Percentiles rank a stretch among this genome's conserved stretches.
These are phyloP conservation scores for Plantago elongata DNA, from an alignment of 257 asterid genomes.

Conservation along the genomic window DNA sequence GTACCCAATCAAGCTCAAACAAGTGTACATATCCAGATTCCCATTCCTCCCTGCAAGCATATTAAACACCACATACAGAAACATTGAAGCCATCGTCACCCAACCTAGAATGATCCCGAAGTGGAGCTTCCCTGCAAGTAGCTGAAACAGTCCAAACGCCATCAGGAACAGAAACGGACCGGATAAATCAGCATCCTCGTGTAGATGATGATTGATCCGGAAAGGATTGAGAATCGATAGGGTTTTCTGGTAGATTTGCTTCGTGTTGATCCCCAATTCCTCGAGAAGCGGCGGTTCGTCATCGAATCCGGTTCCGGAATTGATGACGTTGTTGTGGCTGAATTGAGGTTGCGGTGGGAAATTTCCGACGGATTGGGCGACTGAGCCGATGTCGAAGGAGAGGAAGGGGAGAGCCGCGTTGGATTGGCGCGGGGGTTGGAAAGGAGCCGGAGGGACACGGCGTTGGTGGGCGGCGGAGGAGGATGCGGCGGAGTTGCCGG, in stretches of 20 bases:
- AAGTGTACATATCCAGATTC: constrained; percentile 76
- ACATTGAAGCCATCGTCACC: constrained; percentile 78
- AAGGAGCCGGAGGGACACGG: constrained; percentile 82
- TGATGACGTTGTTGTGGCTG: constrained; percentile 44
- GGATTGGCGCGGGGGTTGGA: constrained; percentile 76
- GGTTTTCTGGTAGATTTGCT: constrained; percentile 82
- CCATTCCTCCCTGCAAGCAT: constrained; percentile 88
- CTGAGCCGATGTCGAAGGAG: constrained; percentile 75
- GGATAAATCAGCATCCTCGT: constrained; percentile 88
- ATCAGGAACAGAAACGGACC: constrained; percentile 81
- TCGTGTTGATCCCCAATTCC: constrained; percentile 88
- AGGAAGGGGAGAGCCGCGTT: constrained; percentile 55
- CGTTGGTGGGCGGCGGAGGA: constrained; percentile 56
- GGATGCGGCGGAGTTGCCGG: constrained; percentile 39
- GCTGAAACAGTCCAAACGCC: constrained; percentile 84
- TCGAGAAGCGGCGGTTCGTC: constrained; percentile 92
- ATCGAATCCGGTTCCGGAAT: constrained; percentile 50
- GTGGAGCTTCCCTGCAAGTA: constrained; percentile 82
- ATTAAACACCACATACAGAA: constrained; percentile 71
- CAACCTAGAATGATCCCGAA: constrained; percentile 81
- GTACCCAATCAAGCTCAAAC: constrained; percentile 83
- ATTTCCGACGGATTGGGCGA: constrained; percentile 36
- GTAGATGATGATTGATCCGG: constrained; percentile 59
- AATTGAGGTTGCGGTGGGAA: constrained; percentile 66
- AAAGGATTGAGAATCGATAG: constrained; percentile 61